Percentiles rank a stretch among this genome's conserved stretches.
Evolutionary conservation across 805 yeast species (phyloP).

Genomic region (Ogataea corticis): DNA sequence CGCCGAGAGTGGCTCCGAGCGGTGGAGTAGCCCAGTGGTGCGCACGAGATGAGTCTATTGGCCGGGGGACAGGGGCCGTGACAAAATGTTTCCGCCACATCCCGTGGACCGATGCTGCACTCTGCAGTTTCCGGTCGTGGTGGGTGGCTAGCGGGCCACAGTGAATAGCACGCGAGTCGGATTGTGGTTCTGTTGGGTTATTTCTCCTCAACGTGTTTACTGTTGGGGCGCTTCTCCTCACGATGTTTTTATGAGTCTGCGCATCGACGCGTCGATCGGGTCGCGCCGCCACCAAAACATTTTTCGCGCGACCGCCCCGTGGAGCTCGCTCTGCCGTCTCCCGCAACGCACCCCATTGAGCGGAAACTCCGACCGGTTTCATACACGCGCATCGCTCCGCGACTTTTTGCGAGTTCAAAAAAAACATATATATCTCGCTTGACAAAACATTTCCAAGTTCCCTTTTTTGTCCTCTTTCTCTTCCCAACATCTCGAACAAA

Average conservation of each 20-base stretch:
- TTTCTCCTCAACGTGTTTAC: constrained; percentile 11
- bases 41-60: no score
- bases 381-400: no score
- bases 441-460: background rate
- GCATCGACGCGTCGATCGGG: constrained; percentile 2
- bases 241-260: constrained; percentile 7
- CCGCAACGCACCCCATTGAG: constrained; percentile 2
- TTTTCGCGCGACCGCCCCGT: background rate
- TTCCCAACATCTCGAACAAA: background rate
- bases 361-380: constrained; percentile 13
- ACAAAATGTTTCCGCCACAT: no score
- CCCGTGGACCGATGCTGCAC: no score
- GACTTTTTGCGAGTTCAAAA: background rate
- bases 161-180: no score
- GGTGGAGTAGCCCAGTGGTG: no score
- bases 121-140: no score
- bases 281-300: background rate
- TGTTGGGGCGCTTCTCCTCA: constrained; percentile 8
- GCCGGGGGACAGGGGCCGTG: no score
- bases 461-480: background rate
- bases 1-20: no score
- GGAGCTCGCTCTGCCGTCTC: no score
- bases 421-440: background rate
- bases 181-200: constrained; percentile 7
- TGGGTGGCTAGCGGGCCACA: no score